Percentiles rank a stretch among this genome's conserved stretches.
Evolutionary conservation across 208 protist genomes (phyloP).

Genomic region (Naegleria fowleri): DNA sequence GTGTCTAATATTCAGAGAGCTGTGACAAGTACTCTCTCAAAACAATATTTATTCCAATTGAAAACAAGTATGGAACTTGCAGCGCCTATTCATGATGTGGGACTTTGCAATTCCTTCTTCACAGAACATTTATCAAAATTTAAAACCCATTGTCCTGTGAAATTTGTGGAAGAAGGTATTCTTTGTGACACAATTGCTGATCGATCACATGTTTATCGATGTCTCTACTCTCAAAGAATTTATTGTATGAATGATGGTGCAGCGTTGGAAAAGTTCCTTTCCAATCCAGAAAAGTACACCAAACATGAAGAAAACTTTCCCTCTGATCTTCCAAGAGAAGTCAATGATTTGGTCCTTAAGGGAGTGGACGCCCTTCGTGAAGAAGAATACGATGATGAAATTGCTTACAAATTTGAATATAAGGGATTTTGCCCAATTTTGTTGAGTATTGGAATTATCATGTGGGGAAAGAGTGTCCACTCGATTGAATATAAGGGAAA

Average conservation of each 20-base stretch:
- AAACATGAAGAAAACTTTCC: neutral
- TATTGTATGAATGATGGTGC: neutral
- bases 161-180: neutral
- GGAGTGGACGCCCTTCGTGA: neutral
- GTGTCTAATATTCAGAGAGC: neutral
- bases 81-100: neutral
- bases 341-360: neutral
- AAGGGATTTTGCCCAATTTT: neutral
- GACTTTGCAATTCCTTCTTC: neutral
- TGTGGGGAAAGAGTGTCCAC: neutral
- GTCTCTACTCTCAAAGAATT: neutral
- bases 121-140: neutral
- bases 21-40: neutral
- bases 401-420: neutral
- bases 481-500: neutral
- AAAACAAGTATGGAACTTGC: neutral
- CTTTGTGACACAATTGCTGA: neutral
- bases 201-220: neutral
- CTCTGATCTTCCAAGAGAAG: neutral
- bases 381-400: neutral
- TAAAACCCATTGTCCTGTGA: neutral
- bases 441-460: neutral
- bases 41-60: neutral
- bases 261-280: neutral
- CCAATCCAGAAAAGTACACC: neutral